Evolutionary conservation across 2,329 filamentous ascomycete genomes (phyloP), one percentile per base, ranked within the genome.

Genomic region (Neonectria neomacrospora): DNA sequence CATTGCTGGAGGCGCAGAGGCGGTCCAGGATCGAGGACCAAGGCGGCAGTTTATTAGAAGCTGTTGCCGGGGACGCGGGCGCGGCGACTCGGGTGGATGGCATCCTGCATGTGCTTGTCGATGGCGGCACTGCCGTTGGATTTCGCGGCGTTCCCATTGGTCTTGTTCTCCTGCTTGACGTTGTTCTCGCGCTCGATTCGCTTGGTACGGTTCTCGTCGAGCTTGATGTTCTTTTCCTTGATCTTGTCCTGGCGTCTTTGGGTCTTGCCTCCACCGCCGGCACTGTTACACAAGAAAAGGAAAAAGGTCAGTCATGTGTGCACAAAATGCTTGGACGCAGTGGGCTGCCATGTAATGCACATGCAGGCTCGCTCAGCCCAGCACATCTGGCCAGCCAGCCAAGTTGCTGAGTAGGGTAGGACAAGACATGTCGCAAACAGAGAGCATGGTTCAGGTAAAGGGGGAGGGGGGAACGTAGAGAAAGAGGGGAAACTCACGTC

Each of bases 241-340:
- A 98, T 93, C 82, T 94, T 96, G 61, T 90, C 86, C 75, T 86
- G 88, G 67, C 95, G 85, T 60, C 84, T 80, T 67, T 89, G 84
- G 48, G 88, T 92, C 77, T 94, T 96, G 65, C 90, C 90, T 64
- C 95, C 95, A 42, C 94, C 94, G 54, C 94, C 94, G 63, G 92
- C 94, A 70, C 91, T 93, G 67, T 67, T 47, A n/a, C n/a, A 18
- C 34, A 48, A 23, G 14, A 52, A 28, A 44, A 56, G 22, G 6
- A 22, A 41, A 30, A 47, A 52, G 52, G 52, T 58, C 50, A 63
- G 60, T 39, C 34, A 63, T 39, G 30, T 26, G 34, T 39, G 39
- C 20, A 37, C 16, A 22, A 23, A 8, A 32, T 52, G n/a, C 18
- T 52, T 58, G 34, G 39, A 47, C 28, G 22, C 22, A 37, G 53